Evolutionary conservation across 176 grass and related monocot genomes (phyloP).

Genomic region (Zoysia pacifica): DNA sequence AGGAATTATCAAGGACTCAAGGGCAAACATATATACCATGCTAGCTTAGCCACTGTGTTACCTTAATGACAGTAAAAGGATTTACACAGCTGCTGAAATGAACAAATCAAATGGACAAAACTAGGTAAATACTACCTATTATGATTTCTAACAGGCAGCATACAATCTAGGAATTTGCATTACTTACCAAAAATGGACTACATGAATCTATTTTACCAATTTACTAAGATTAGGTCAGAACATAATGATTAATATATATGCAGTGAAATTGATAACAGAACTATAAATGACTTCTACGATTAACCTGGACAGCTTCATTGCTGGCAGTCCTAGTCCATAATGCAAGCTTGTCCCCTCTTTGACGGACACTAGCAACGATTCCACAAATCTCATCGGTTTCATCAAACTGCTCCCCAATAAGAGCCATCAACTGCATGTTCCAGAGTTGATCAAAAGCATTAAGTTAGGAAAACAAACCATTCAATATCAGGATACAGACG

Average conservation of each 20-base stretch:
- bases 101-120: background rate
- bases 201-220: background rate
- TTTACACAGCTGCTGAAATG: background rate
- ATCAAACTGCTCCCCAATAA: conserved; percentile 97
- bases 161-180: background rate
- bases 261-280: background rate
- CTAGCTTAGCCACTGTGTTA: background rate
- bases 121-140: background rate
- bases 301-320: conserved; percentile 99
- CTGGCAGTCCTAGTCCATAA: conserved; percentile 91
- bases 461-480: background rate
- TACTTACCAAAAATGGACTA: background rate
- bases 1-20: too few relatives aligned
- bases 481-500: background rate
- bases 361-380: conserved; percentile 86
- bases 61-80: background rate
- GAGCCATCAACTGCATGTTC: conserved; percentile 84
- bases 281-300: conserved; percentile 28
- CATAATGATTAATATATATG: background rate
- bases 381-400: conserved; percentile 98
- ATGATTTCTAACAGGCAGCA: background rate
- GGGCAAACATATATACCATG: too few relatives aligned
- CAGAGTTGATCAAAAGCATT: conserved; percentile 25
- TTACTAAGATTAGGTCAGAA: background rate
- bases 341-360: conserved; percentile 87